These are phyloP conservation scores for Sclerotinia glacialis DNA, from an alignment of 2,329 filamentous ascomycete species.

Conservation along the genomic window DNA sequence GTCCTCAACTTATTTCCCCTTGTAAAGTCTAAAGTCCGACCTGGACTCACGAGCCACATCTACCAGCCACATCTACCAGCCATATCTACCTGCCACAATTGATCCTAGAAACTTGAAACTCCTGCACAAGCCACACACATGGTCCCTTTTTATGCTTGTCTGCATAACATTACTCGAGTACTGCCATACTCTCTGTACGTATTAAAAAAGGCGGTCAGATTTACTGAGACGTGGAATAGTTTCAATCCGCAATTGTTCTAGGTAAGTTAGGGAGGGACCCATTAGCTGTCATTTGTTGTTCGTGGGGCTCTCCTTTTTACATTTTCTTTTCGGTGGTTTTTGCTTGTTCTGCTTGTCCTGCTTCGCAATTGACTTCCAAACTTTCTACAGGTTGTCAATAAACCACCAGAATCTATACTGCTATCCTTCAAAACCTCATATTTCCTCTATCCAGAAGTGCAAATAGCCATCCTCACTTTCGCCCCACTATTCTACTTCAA, in stretches of 20 bases:
- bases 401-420: background rate
- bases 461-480: background rate
- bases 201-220: conserved; percentile 22
- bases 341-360: no score
- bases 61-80: background rate
- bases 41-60: no score
- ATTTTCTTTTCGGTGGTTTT: background rate
- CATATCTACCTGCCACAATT: conserved; percentile 6
- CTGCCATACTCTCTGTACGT: no score
- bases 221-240: conserved; percentile 17
- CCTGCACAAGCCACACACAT: conserved; percentile 7
- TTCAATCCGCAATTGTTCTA: conserved; percentile 21
- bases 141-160: background rate
- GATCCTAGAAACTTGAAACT: background rate
- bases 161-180: background rate
- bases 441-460: background rate
- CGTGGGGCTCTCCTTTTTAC: conserved; percentile 14
- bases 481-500: conserved; percentile 3
- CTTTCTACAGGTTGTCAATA: background rate
- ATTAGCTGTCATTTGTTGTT: conserved; percentile 22
- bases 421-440: background rate
- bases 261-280: conserved; percentile 8
- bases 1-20: conserved; percentile 23
- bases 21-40: background rate
- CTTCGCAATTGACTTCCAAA: background rate